Percentiles rank a stretch among this genome's conserved stretches.
Evolutionary conservation across 169 alveolate genomes (phyloP).

Genomic region (Cryptosporidium ubiquitum): DNA sequence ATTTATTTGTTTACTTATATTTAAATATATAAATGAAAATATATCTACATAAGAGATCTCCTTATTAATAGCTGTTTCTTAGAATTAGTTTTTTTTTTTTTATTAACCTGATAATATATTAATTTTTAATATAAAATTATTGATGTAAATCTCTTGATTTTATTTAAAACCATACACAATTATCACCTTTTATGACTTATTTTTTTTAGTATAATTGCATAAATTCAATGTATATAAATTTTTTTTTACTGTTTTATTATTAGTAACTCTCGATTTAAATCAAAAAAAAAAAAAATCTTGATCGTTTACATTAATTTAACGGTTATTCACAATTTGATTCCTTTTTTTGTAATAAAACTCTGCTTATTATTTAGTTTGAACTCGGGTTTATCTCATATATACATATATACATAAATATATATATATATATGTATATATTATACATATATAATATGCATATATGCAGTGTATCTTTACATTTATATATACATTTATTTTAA

Average conservation of each 20-base stretch:
- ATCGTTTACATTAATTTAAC: background rate
- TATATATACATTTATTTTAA: background rate
- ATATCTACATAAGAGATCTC: background rate
- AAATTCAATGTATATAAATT: no score
- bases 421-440: background rate
- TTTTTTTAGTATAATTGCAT: background rate
- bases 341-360: no score
- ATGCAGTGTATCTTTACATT: background rate
- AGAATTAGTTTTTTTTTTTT: no score
- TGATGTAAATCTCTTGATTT: background rate
- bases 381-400: background rate
- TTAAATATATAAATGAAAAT: background rate
- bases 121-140: no score
- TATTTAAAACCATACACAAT: background rate
- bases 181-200: background rate
- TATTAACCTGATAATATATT: no score
- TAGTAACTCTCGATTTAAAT: background rate
- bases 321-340: background rate
- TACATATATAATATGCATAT: background rate
- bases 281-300: background rate
- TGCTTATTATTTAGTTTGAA: background rate
- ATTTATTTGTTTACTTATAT: no score
- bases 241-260: no score
- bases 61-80: background rate
- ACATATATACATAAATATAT: no score